Evolutionary conservation across 306 rosid genomes (phyloP).

Genomic region (Malus sieversii): DNA sequence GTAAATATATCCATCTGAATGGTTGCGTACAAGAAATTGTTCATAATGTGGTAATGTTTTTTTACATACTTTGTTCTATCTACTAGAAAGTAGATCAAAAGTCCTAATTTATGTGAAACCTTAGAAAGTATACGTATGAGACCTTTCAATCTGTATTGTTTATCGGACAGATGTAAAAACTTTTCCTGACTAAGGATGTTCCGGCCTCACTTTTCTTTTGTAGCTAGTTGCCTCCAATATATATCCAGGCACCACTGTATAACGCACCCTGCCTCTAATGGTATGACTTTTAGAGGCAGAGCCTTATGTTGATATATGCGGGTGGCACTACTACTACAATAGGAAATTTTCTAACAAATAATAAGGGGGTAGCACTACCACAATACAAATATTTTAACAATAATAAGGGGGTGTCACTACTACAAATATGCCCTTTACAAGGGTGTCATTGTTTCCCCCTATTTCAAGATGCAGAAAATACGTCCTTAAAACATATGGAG

Average conservation of each 20-base stretch:
- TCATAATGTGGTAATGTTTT: not conserved
- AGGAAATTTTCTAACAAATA: not conserved
- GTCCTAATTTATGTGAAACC: not conserved
- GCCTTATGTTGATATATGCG: not conserved
- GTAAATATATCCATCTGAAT: slow-evolving; percentile 10
- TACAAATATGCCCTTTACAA: too few relatives aligned
- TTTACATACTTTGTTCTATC: slow-evolving; percentile 6
- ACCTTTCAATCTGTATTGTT: not conserved
- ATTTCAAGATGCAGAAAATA: too few relatives aligned
- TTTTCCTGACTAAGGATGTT: not conserved
- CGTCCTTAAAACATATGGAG: too few relatives aligned
- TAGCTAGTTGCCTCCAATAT: not conserved
- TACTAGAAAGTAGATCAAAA: not conserved
- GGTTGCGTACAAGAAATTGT: slow-evolving; percentile 8
- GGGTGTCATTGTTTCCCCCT: too few relatives aligned
- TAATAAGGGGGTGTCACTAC: too few relatives aligned
- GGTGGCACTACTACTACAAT: not conserved
- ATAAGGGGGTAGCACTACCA: not conserved
- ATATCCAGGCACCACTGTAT: not conserved
- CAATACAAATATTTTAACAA: too few relatives aligned
- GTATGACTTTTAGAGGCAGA: not conserved
- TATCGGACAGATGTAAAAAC: not conserved
- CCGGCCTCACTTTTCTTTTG: not conserved
- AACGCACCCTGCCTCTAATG: not conserved
- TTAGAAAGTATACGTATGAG: not conserved